Evolutionary conservation across 805 yeast species (phyloP), one percentile per base, ranked within the genome.

Genomic region (Metschnikowia hibisci): DNA sequence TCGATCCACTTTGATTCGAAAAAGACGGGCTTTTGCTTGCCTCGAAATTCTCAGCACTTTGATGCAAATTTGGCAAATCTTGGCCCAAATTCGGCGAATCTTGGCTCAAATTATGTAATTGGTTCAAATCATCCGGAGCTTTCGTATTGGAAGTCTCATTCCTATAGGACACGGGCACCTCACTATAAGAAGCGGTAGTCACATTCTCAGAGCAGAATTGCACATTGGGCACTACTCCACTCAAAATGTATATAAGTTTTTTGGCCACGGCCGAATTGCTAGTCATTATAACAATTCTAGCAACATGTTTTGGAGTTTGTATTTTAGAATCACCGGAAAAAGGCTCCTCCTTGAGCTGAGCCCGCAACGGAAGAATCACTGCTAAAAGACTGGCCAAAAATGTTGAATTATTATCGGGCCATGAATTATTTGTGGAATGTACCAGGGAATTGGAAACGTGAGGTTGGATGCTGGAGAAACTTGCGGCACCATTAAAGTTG

Each of bases 181-280:
- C 23, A 3, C 13, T 27, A 7, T 28, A 12, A 14, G 29, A 10
- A 12, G 14, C 32, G 4, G 23, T 16, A 1, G 39, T 6, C 25
- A 31, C 32, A 8, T 35, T 28, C 20, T 36, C 41, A 6, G 41
- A 32, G 26, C 33, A 26, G 20, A 51, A 43, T 15, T 43, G 41
- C 7, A 36, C 64, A 49, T 69, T 68, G 1, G 77, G 73, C 13
- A 80, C 57, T 20, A 80, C 45, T 0, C 78, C 83, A 41, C 77
- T 69, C 7, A 80, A 48, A 6, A 80, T 73, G 43, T 77, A 79
- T 0, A 79, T 63, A 42, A 80, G 60, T 53, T 78, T 78, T 51
- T 79, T 80, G 1, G 84, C 82, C 8, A 80, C 81, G 6, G 74
- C 74, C 28, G 80, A 77, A 53, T 80, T 80, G 12, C 80, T 76